Evolutionary conservation across 805 yeast species (phyloP).

Genomic region (Brettanomyces nanus): DNA sequence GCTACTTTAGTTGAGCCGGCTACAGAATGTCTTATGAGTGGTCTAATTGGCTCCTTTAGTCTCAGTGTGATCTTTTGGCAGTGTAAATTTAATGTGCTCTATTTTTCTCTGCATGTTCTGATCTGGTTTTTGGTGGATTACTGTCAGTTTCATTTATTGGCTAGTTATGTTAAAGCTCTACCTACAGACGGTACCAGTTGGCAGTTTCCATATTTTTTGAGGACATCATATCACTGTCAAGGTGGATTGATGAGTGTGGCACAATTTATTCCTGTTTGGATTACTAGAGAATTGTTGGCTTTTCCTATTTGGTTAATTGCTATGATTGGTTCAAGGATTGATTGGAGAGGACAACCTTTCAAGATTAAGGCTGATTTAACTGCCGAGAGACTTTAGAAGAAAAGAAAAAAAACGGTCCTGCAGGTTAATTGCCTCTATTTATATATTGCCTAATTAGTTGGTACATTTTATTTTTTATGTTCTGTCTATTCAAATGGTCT

Average conservation of each 20-base stretch:
- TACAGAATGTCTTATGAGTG: conserved; percentile 68
- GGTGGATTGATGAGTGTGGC: background rate
- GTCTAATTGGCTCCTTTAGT: conserved; percentile 57
- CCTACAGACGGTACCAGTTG: background rate
- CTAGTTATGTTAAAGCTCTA: conserved; percentile 14
- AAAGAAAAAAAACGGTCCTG: no score
- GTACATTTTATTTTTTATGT: background rate
- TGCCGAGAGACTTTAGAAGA: conserved; percentile 38
- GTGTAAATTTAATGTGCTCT: conserved; percentile 23
- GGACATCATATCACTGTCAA: no score
- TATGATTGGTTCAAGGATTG: conserved; percentile 65
- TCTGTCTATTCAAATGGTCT: background rate
- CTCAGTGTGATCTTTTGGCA: conserved; percentile 35
- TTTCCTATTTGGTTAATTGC: conserved; percentile 80
- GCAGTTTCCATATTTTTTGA: conserved; percentile 11
- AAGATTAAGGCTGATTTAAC: conserved; percentile 63
- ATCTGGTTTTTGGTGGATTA: conserved; percentile 64
- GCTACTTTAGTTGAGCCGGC: conserved; percentile 85
- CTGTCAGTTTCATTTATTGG: conserved; percentile 43
- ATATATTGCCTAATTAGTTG: no score
- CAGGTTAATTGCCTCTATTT: no score
- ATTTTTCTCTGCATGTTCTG: conserved; percentile 44
- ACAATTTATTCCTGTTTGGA: conserved; percentile 43
- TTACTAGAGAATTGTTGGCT: conserved; percentile 62
- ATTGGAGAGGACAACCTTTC: conserved; percentile 77